Base-by-base conservation (phyloP, 2,329 filamentous ascomycete species). In the Fusarium haematococcum region DNA sequence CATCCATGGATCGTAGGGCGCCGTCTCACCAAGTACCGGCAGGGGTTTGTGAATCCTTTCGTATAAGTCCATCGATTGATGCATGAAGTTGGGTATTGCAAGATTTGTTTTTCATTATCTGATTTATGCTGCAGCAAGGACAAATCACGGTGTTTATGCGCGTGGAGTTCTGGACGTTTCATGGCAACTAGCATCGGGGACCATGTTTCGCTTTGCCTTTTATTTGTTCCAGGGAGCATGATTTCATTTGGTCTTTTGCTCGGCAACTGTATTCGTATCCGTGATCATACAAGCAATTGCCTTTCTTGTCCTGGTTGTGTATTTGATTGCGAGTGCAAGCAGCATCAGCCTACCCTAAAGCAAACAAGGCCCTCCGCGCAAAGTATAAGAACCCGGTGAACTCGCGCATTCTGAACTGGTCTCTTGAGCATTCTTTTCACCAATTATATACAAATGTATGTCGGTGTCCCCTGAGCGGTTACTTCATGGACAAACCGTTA, bases 41-140 rank as follows among this genome's bases (percentile, higher is more conserved):
- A 60, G 57, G 37, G 57, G 57, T 30, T 43, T 60, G 57, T 30
- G 37, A 60, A 43, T 43, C 57, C 35, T 60, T 60, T 54, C 48
- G 25, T 60, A 60, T 60, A 60, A 43, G 37, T 60, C 23, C 10
- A 60, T 60, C n/a, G 2, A 43, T 18, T 43, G 57, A 60, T 60
- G 57, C 57, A 60, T 60, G 48, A 52, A 60, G 57, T 60, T 30
- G 37, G 25, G 25, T 43, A 43, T 43, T 27, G 39, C 39, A 39
- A 41, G 25, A 41, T 39, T 57, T 39, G 32, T 58, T 20, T 58
- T 58, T 57, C 33, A 57, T 56, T 35, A 50, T 54, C 48, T 54
- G 54, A 37, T 58, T 58, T 58, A 58, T 58, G 56, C 35, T 58
- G 18, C 8, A 18, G 14, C 56, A 39, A 20, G 10, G 56, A 39